Conservation (phyloP, 768 basidiomycete species). For the Suillus cothurnatus region DNA sequence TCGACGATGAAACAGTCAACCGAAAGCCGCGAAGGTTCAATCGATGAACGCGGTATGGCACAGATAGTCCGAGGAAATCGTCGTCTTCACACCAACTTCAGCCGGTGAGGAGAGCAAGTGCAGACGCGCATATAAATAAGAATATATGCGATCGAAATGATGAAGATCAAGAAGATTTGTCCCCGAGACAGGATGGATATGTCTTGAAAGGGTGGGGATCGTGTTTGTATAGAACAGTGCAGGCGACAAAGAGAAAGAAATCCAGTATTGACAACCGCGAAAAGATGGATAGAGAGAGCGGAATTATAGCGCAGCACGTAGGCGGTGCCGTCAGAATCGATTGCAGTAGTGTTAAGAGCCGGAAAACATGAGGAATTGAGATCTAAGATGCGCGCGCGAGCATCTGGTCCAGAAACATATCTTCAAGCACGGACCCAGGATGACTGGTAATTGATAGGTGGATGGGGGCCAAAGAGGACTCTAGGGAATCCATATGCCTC, state of each 20-base stretch:
- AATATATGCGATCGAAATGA: conserved; percentile 31
- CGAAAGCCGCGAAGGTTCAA: conserved; percentile 34
- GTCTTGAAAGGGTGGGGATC: conserved; percentile 46
- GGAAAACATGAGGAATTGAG: conserved; percentile 25
- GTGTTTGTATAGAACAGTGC: conserved; percentile 24
- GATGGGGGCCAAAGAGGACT: conserved; percentile 46
- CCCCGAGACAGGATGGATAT: conserved; percentile 68
- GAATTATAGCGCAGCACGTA: conserved; percentile 39
- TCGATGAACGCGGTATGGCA: conserved; percentile 38
- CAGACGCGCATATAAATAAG: conserved; percentile 31
- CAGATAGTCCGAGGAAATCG: conserved; percentile 36
- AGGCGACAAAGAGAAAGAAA: conserved; percentile 23
- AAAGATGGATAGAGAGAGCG: conserved; percentile 42
- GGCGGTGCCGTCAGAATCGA: conserved; percentile 33
- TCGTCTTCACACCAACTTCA: conserved; percentile 20
- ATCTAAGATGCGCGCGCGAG: conserved; percentile 26
- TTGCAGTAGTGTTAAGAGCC: conserved; percentile 32
- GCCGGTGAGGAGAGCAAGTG: conserved; percentile 13
- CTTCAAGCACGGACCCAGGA: conserved; percentile 52
- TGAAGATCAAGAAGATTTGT: conserved; percentile 29
- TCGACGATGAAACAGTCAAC: conserved; percentile 30
- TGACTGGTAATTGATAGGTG: conserved; percentile 47
- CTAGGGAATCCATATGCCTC: conserved; percentile 44
- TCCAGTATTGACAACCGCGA: conserved; percentile 40
- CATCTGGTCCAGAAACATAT: conserved; percentile 14